Percentiles rank a stretch among this genome's conserved stretches.
Conservation (phyloP, 495 filamentous ascomycete genomes). For the Penicillium crystallinum region DNA sequence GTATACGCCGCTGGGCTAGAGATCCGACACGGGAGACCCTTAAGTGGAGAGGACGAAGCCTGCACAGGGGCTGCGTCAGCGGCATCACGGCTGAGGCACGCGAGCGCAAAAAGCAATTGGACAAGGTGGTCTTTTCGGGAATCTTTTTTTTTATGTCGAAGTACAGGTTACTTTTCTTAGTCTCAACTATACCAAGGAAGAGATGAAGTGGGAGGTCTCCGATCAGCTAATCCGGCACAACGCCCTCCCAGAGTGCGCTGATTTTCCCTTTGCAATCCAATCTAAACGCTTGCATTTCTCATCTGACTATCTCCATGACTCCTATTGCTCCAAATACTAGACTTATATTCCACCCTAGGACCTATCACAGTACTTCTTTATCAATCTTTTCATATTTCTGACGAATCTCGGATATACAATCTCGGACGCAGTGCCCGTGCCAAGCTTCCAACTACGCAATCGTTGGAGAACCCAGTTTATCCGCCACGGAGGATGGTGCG, state of each 20-base stretch:
- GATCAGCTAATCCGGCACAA: slow-evolving; percentile 28
- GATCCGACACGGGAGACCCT: slow-evolving; percentile 13
- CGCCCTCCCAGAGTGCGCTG: slow-evolving; percentile 17
- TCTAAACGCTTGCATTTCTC: not conserved
- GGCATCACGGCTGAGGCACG: slow-evolving; percentile 32
- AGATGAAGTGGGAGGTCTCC: slow-evolving; percentile 4
- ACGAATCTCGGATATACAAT: not conserved
- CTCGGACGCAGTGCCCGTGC: not conserved
- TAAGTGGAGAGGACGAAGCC: slow-evolving; percentile 37
- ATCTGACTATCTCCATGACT: not conserved
- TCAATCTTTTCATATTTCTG: not conserved
- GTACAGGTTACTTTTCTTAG: not conserved
- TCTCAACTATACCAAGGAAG: not conserved
- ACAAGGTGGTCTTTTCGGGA: slow-evolving; percentile 22
- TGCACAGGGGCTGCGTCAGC: slow-evolving; percentile 47
- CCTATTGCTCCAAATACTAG: not conserved
- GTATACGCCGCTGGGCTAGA: slow-evolving; percentile 23
- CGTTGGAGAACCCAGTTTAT: slow-evolving; percentile 2
- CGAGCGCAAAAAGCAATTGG: slow-evolving; percentile 16
- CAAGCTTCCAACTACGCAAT: slow-evolving; percentile 5
- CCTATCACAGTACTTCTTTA: not conserved
- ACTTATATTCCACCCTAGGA: not conserved
- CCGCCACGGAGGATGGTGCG: slow-evolving; percentile 19
- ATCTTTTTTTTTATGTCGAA: not conserved
- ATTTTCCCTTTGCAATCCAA: slow-evolving; percentile 8